Conservation (phyloP, 768 basidiomycete species). For the Podaxis carcinomalis region DNA sequence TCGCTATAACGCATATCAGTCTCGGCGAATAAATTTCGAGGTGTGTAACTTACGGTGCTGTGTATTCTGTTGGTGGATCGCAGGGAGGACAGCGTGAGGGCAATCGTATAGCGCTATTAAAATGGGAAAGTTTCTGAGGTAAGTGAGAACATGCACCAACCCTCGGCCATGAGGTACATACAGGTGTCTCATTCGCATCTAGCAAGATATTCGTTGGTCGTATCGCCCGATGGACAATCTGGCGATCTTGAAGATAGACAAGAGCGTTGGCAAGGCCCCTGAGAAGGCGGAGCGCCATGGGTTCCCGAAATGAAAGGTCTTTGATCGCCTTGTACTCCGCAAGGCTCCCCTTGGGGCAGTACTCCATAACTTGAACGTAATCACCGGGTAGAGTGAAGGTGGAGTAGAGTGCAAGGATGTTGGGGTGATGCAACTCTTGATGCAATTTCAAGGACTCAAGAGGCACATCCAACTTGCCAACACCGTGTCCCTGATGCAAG, state of each 20-base stretch:
- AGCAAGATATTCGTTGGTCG: conserved; percentile 34
- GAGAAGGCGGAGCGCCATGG: conserved; percentile 31
- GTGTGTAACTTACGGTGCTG: conserved; percentile 34
- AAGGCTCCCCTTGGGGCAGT: conserved; percentile 39
- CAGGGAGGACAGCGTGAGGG: conserved; percentile 18
- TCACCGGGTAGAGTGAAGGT: conserved; percentile 28
- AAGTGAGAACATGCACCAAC: not conserved
- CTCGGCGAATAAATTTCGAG: not conserved
- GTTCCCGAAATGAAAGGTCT: conserved; percentile 24
- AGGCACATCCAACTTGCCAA: conserved; percentile 41
- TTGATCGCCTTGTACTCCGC: conserved; percentile 24
- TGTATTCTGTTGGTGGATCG: conserved; percentile 15
- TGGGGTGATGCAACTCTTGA: conserved; percentile 43
- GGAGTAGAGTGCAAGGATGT: conserved; percentile 42
- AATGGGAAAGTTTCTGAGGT: conserved; percentile 41
- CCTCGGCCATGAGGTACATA: conserved; percentile 20
- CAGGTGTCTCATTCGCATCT: conserved; percentile 33
- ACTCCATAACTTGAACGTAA: conserved; percentile 38
- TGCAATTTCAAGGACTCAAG: conserved; percentile 24
- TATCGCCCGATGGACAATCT: conserved; percentile 42
- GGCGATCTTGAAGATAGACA: conserved; percentile 35
- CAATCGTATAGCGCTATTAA: conserved; percentile 30
- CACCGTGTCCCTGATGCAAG: not conserved
- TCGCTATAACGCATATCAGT: conserved; percentile 27
- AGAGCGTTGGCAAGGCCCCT: conserved; percentile 39